Evolutionary conservation across 805 yeast species (phyloP), one percentile per base, ranked within the genome.

Genomic region (Sugiyamaella boreocaroliniensis): DNA sequence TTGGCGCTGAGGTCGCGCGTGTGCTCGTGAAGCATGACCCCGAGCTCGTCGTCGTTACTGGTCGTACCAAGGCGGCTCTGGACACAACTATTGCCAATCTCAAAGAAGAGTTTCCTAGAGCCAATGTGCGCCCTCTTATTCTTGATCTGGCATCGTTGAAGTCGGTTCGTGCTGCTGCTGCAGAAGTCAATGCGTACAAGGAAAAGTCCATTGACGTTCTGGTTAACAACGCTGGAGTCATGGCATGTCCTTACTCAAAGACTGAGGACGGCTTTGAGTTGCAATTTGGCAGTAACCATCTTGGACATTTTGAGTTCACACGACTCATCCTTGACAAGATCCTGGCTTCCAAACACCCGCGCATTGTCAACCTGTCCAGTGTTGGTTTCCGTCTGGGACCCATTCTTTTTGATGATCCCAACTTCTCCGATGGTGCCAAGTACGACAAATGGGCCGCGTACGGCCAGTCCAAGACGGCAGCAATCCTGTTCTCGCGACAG

Each of bases 281-380:
- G n/a, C 95, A 87, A 62, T 69, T 86, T 54, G 95, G 86, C 62
- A 83, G 89, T 1, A 86, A 86, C 64, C 87, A 82, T 63, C 70
- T 88, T 10, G 78, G 93, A 0, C 93, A 86, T 50, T 86, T 86
- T 57, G 69, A 87, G 15, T 71, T 88, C 37, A 81, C 90, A 0
- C 76, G 83, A 9, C 55, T 40, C 9, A 26, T 54, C 12, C 37
- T 40, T 26, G 41, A 20, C 32, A 43, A 49, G 29, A 40, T 54
- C 10, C 40, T 47, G n/a, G 45, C 34, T 8, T 15, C 48, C 29
- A 15, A 34, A 7, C n/a, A 18, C 15, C 48, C 51, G 10, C 40
- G 55, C 14, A 22, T 52, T 40, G 48, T 47, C 19, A 42, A 44
- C 12, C 22, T 48, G 4, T 15, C 51, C 16, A 40, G 49, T 26